A percentile compares a stretch with the other conserved stretches of the same genome.
Evolutionary conservation across 2,329 filamentous ascomycete species (phyloP).

Genomic region (Fusarium ramigenum): DNA sequence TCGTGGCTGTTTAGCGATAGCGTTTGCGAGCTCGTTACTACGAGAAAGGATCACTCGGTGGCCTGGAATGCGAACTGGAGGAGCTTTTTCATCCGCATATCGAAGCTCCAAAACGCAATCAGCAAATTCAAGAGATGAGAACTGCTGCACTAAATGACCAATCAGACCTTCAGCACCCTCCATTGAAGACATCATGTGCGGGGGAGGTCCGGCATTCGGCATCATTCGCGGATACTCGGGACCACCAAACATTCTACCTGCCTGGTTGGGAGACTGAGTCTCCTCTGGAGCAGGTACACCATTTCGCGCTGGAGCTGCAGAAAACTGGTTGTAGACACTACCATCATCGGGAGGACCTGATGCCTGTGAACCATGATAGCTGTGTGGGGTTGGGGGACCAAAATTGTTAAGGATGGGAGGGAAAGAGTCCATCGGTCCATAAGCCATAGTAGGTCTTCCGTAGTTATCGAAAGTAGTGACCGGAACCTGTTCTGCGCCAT

Average conservation of each 20-base stretch:
- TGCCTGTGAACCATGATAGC: constrained; percentile 69
- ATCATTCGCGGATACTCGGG: constrained; percentile 48
- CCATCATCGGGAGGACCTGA: constrained; percentile 60
- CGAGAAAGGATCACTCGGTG: constrained; percentile 66
- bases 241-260: constrained; percentile 45
- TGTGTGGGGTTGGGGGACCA: constrained; percentile 66
- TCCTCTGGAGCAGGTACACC: constrained; percentile 45
- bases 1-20: constrained; percentile 46
- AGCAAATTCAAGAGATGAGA: constrained; percentile 46
- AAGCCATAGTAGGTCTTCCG: constrained; percentile 50
- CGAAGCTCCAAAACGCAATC: constrained; percentile 60
- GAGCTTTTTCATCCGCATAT: constrained; percentile 52
- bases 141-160: constrained; percentile 52
- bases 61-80: constrained; percentile 57
- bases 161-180: constrained; percentile 52
- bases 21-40: constrained; percentile 50
- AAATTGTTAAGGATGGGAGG: constrained; percentile 51
- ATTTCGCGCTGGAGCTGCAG: constrained; percentile 52
- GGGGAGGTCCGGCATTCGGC: constrained; percentile 43
- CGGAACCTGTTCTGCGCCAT: constrained; percentile 49
- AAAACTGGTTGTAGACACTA: constrained; percentile 53
- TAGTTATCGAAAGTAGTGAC: constrained; percentile 50
- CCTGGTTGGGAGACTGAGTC: constrained; percentile 41
- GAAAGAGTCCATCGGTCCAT: constrained; percentile 49
- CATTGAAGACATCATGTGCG: constrained; percentile 40